A percentile compares a stretch with the other conserved stretches of the same genome.
These are phyloP conservation scores for Annulohypoxylon nitens DNA, from an alignment of 495 filamentous ascomycete genomes.

Conservation along the genomic window DNA sequence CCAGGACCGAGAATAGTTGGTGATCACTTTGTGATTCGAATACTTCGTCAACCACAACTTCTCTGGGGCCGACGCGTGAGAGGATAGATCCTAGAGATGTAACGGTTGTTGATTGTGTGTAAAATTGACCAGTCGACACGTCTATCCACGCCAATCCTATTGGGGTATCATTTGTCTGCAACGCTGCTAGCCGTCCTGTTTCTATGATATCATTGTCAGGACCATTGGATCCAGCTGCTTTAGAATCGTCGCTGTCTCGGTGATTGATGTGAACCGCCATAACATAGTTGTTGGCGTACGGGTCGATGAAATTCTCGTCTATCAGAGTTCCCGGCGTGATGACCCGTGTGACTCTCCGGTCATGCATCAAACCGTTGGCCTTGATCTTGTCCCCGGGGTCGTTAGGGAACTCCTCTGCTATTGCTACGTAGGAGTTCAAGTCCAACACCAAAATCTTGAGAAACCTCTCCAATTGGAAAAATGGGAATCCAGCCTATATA, in stretches of 20 bases:
- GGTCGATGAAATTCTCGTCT: conserved; percentile 96
- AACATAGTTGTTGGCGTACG: conserved; percentile 91
- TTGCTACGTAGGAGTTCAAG: conserved; percentile 87
- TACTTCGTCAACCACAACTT: conserved; percentile 80
- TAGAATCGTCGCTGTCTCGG: conserved; percentile 31
- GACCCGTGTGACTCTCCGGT: conserved; percentile 85
- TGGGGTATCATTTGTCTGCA: conserved; percentile 50
- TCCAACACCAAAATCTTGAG: conserved; percentile 94
- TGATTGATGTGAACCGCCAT: conserved; percentile 74
- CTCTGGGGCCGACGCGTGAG: conserved; percentile 84
- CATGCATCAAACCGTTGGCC: conserved; percentile 81
- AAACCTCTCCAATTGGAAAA: conserved; percentile 89
- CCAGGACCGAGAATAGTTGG: conserved; percentile 58
- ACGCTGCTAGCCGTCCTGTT: conserved; percentile 12
- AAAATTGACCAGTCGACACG: conserved; percentile 93
- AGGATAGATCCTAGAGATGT: conserved; percentile 80
- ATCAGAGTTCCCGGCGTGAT: conserved; percentile 95
- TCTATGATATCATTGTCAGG: conserved; percentile 24
- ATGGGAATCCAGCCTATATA: conserved; percentile 86
- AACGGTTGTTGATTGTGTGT: conserved; percentile 82
- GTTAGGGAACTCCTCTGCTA: conserved; percentile 91
- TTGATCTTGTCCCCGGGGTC: conserved; percentile 73
- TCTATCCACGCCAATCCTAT: conserved; percentile 94
- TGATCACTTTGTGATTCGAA: conserved; percentile 64
- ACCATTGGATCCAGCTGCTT: conserved; percentile 11